These are phyloP conservation scores for Aspergillus arachidicola DNA, from an alignment of 2,329 filamentous ascomycete genomes.

Conservation along the genomic window DNA sequence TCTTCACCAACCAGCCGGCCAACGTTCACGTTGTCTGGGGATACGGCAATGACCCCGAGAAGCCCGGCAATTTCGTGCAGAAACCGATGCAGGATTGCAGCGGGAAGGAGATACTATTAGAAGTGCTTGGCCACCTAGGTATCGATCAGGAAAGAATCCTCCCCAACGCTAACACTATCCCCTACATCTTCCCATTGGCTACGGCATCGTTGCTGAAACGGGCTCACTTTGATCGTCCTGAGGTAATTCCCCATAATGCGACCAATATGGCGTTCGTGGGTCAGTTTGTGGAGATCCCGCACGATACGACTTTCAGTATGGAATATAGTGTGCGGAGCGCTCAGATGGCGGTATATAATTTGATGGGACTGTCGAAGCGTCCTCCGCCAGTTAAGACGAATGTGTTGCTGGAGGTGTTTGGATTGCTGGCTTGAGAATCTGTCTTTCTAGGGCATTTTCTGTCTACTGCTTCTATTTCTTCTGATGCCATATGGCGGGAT, in stretches of 20 bases:
- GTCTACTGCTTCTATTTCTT: not conserved
- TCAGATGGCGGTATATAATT: not conserved
- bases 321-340: not conserved
- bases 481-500: not conserved
- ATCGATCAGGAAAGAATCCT: constrained; percentile 32
- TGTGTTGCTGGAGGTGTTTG: not conserved
- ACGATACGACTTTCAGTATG: constrained; percentile 3
- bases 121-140: constrained; percentile 41
- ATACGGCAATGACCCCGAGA: constrained; percentile 40
- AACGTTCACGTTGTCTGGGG: constrained; percentile 42
- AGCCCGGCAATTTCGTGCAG: constrained; percentile 39
- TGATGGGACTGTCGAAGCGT: not conserved
- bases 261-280: constrained; percentile 1
- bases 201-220: not conserved
- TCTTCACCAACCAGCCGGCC: constrained; percentile 41
- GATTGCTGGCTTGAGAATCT: not conserved
- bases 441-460: not conserved
- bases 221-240: not conserved
- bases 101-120: constrained; percentile 41
- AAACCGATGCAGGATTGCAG: constrained; percentile 45
- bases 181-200: constrained; percentile 12
- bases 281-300: not conserved
- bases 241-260: not conserved
- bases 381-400: not conserved
- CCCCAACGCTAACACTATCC: constrained; percentile 33